Conservation (phyloP, 371 early-diverging fungal species). For the Mucor mucedo region DNA sequence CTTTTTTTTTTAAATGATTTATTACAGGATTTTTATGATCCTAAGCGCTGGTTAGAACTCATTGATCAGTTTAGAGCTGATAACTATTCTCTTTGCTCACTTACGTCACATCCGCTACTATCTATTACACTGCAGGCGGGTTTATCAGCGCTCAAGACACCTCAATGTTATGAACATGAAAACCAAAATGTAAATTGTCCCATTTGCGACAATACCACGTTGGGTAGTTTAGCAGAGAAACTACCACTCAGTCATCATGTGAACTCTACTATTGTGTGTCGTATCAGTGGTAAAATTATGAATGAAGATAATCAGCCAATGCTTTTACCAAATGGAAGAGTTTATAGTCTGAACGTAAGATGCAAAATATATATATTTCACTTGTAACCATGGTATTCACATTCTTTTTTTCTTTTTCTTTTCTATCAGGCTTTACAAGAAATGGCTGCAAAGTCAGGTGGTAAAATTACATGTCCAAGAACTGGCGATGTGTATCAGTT, state of each 20-base stretch:
- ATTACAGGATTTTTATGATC: constrained; percentile 70
- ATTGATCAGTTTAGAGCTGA: constrained; percentile 81
- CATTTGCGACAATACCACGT: constrained; percentile 84
- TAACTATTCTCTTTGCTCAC: constrained; percentile 82
- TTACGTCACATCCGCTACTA: constrained; percentile 84
- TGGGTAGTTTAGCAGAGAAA: constrained; percentile 80
- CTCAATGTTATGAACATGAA: constrained; percentile 73
- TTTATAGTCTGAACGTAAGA: constrained; percentile 81
- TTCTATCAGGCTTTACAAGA: constrained; percentile 74
- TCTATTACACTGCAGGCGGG: constrained; percentile 92
- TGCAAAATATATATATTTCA: neutral
- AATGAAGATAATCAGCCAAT: constrained; percentile 95
- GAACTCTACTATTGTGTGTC: constrained; percentile 92
- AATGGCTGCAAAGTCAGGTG: constrained; percentile 78
- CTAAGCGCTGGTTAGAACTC: constrained; percentile 79
- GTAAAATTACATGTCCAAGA: constrained; percentile 82
- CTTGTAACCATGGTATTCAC: neutral
- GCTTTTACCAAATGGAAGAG: constrained; percentile 94
- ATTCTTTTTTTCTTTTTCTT: constrained; percentile 2
- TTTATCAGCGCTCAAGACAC: constrained; percentile 90
- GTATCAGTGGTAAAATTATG: constrained; percentile 87
- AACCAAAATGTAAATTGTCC: constrained; percentile 93
- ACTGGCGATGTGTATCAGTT: constrained; percentile 70
- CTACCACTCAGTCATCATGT: constrained; percentile 92
- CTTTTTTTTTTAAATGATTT: neutral